Evolutionary conservation across 768 basidiomycete species (phyloP), one percentile per base, ranked within the genome.

Genomic region (Lactarius quietus): DNA sequence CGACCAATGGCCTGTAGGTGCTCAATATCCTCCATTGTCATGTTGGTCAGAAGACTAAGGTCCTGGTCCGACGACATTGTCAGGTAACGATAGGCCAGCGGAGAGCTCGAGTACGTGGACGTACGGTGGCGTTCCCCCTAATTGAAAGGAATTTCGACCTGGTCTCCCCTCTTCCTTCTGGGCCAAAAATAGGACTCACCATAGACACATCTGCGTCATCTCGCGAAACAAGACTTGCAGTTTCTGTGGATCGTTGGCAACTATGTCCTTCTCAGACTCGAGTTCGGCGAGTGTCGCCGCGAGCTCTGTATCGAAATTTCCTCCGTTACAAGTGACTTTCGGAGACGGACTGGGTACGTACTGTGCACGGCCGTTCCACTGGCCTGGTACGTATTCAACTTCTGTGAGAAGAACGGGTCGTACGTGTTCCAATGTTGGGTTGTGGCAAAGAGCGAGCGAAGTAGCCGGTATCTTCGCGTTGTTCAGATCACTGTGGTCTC

Each of bases 71-170:
- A 57, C 57, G 17, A 59, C 45, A n/a, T 18, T 6, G 31, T 66
- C 38, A 59, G 58, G 2, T 18, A 33, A 39, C n/a, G 57, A 59
- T 41, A 26, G 38, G 14, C 43, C 48, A 41, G n/a, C 54, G 14
- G n/a, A n/a, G n/a, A n/a, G n/a, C n/a, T n/a, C 14, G 31, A 66
- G 28, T n/a, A 20, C 15, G 26, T 41, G 1, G 18, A 73, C 80
- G 68, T 70, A 92, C 92, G 29, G 95, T 97, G 17, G 95, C 94
- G 73, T 98, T 98, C 53, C 95, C 95, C 94, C 93, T 95, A n/a
- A n/a, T n/a, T n/a, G 38, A 0, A 0, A 48, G 28, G 29, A n/a
- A 36, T 41, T 6, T 41, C 48, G 26, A 51, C 6, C 12, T 6
- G 6, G 48, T 51, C 18, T 41, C 41, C 17, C 7, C 20, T 18